These are phyloP conservation scores for Tuctoria greenei DNA, from an alignment of 176 grass and related monocot genomes.

Conservation along the genomic window DNA sequence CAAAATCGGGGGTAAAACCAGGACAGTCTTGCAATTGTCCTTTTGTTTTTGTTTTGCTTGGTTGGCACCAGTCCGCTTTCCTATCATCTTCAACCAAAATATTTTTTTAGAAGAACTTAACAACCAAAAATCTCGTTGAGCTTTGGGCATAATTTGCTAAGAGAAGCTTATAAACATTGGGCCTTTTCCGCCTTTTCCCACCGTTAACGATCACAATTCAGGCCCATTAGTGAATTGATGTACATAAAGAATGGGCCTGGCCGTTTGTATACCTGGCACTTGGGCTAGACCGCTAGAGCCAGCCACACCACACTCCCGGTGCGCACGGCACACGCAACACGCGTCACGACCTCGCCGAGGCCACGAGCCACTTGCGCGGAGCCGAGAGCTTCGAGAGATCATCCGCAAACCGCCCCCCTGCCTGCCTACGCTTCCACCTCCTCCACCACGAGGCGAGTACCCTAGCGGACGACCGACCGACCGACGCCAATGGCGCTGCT, in stretches of 20 bases:
- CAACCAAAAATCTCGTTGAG: no score
- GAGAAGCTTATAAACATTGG: no score
- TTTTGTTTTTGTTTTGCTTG: no score
- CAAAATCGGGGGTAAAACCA: no score
- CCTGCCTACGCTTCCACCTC: constrained; percentile 31
- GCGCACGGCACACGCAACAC: constrained; percentile 9
- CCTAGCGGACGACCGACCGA: constrained; percentile 24
- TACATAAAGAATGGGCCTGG: not conserved
- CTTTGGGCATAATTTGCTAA: no score
- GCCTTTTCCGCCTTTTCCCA: no score
- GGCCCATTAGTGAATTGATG: not conserved
- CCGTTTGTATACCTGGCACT: not conserved
- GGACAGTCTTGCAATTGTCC: no score
- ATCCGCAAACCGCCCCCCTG: not conserved
- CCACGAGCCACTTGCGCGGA: not conserved
- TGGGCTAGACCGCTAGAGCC: no score
- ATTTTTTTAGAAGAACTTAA: no score
- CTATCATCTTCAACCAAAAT: no score
- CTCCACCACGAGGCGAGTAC: constrained; percentile 37
- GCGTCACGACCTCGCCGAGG: not conserved
- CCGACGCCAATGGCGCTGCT: constrained; percentile 78
- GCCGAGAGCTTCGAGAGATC: not conserved
- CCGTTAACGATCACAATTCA: not conserved
- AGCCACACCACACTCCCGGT: constrained; percentile 12
- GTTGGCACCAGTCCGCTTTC: no score